Evolutionary conservation across 192 early-diverging fungal species (phyloP).

Genomic region (Umbelopsis sp.): DNA sequence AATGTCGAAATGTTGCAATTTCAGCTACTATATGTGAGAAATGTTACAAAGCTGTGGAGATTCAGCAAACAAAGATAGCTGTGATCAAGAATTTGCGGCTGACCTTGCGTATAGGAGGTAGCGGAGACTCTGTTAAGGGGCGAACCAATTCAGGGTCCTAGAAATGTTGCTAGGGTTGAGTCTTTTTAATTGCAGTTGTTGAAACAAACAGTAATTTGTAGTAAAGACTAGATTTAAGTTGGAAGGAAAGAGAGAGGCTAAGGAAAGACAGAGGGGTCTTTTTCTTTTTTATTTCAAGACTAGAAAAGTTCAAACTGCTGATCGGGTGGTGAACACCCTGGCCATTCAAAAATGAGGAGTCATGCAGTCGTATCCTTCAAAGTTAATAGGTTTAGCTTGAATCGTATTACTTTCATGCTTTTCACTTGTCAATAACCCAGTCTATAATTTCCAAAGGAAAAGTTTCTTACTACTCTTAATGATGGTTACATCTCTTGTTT

Average conservation of each 20-base stretch:
- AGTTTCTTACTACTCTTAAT: too few species aligned
- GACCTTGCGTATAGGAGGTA: neutral
- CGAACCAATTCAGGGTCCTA: constrained; percentile 7
- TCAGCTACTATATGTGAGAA: neutral
- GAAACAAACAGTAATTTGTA: neutral
- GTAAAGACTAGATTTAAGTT: neutral
- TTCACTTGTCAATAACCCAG: too few species aligned
- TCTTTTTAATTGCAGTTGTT: neutral
- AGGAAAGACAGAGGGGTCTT: neutral
- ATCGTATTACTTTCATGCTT: too few species aligned
- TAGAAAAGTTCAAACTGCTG: neutral
- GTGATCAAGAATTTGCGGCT: neutral
- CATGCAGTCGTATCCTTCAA: neutral
- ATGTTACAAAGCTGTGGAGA: neutral
- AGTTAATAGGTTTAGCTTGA: too few species aligned
- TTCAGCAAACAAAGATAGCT: neutral
- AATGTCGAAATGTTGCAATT: neutral
- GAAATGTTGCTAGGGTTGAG: neutral
- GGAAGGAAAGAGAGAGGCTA: neutral
- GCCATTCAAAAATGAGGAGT: neutral
- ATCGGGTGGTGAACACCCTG: neutral
- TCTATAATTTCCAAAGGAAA: too few species aligned
- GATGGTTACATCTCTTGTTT: too few species aligned
- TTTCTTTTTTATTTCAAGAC: neutral
- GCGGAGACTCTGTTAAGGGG: neutral